Evolutionary conservation across 164 flowering plant genomes (phyloP).

Genomic region (Vitis vinifera): ASM3070453v1 NC_081815.1:9953001-9953500

Average conservation of each 20-base stretch:
- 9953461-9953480: not conserved
- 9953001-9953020: not conserved
- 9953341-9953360: conserved; percentile 75
- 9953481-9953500: not conserved
- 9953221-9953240: conserved; percentile 82
- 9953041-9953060: not conserved
- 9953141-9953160: conserved; percentile 74
- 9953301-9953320: conserved; percentile 87
- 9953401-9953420: conserved; percentile 82
- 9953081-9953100: conserved; percentile 56
- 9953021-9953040: not conserved
- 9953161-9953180: conserved; percentile 87
- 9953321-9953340: conserved; percentile 72
- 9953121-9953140: conserved; percentile 74
- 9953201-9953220: conserved; percentile 71
- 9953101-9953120: conserved; percentile 75
- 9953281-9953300: conserved; percentile 87
- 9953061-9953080: conserved; percentile 55
- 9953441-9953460: not conserved
- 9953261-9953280: conserved; percentile 76
- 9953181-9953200: conserved; percentile 91
- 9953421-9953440: conserved; percentile 12
- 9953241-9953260: conserved; percentile 64
- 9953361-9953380: conserved; percentile 82
- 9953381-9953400: conserved; percentile 93